These are phyloP conservation scores for Corylus avellana DNA, from an alignment of 306 rosid genomes.

Conservation along the genomic window DNA sequence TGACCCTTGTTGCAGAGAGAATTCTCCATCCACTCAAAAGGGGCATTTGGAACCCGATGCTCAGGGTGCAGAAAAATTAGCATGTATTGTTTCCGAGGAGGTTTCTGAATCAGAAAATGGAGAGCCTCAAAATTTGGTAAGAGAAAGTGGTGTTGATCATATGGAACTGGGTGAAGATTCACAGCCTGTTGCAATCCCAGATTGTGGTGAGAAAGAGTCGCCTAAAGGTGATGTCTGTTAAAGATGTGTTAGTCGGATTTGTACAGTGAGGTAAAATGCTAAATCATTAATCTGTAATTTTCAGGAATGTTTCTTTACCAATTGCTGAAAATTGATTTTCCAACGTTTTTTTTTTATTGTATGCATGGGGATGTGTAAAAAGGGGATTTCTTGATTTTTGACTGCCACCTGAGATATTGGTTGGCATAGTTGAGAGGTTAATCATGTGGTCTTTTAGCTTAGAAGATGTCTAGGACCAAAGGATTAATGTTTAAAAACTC, in stretches of 20 bases:
- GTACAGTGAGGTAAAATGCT: slow-evolving; percentile 84
- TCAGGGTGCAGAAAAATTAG: slow-evolving; percentile 37
- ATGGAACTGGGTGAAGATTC: slow-evolving; percentile 48
- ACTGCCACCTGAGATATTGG: slow-evolving; percentile 50
- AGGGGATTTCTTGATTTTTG: slow-evolving; percentile 55
- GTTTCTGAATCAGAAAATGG: slow-evolving; percentile 38
- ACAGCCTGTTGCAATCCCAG: slow-evolving; percentile 31
- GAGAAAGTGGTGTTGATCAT: slow-evolving; percentile 35
- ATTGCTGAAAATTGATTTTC: slow-evolving; percentile 47
- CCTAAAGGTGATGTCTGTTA: slow-evolving; percentile 43
- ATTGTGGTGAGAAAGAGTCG: slow-evolving; percentile 48
- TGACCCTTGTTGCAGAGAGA: slow-evolving; percentile 45
- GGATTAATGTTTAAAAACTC: slow-evolving; percentile 37
- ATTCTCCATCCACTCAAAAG: slow-evolving; percentile 49
- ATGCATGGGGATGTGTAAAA: slow-evolving; percentile 61
- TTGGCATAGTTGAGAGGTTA: slow-evolving; percentile 58
- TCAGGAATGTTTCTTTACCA: slow-evolving; percentile 43
- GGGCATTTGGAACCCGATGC: slow-evolving; percentile 41
- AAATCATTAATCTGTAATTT: slow-evolving; percentile 52
- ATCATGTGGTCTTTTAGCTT: slow-evolving; percentile 34
- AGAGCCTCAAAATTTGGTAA: slow-evolving; percentile 40
- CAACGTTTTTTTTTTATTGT: slow-evolving; percentile 36
- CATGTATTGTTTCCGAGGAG: slow-evolving; percentile 33
- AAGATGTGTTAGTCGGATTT: slow-evolving; percentile 59
- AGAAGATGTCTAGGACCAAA: slow-evolving; percentile 50